Conservation (phyloP, 1,139 yeast genomes). For the Sugiyamaella japonica region DNA sequence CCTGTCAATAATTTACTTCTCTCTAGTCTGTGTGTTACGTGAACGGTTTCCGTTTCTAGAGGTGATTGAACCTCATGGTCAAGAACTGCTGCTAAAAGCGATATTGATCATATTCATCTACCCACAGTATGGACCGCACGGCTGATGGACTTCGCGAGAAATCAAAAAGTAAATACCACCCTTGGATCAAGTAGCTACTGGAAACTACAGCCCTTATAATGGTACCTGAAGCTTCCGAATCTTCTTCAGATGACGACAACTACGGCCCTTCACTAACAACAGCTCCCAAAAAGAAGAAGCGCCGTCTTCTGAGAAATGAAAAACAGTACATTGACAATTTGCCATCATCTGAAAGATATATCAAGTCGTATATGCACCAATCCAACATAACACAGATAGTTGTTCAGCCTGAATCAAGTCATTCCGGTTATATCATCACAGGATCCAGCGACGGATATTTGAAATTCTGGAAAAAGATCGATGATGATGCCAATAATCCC, state of each 20-base stretch:
- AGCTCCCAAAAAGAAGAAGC: slow-evolving; percentile 19
- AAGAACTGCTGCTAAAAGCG: too few relatives aligned
- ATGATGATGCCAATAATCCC: slow-evolving; percentile 25
- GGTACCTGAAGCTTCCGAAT: not conserved
- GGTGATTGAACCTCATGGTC: too few relatives aligned
- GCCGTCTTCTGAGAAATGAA: slow-evolving; percentile 18
- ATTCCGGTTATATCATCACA: slow-evolving; percentile 37
- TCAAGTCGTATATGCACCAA: slow-evolving; percentile 38
- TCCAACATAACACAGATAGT: slow-evolving; percentile 28
- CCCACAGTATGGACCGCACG: too few relatives aligned
- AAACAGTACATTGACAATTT: slow-evolving; percentile 17
- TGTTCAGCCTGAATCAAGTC: slow-evolving; percentile 25
- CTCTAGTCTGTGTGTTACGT: too few relatives aligned
- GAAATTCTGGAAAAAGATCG: slow-evolving; percentile 44
- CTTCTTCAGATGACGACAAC: not conserved
- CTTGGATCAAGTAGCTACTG: too few relatives aligned
- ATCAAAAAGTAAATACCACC: too few relatives aligned
- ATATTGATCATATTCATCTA: too few relatives aligned
- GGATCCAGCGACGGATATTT: slow-evolving; percentile 47
- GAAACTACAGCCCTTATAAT: too few relatives aligned
- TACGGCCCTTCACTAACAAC: slow-evolving; percentile 8
- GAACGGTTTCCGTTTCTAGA: too few relatives aligned
- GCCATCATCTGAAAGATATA: slow-evolving; percentile 23
- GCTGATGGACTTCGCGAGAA: too few relatives aligned
- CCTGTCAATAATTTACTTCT: too few relatives aligned